Evolutionary conservation across 208 protist genomes (phyloP).

Genomic region (Wallacemonas collosoma): DNA sequence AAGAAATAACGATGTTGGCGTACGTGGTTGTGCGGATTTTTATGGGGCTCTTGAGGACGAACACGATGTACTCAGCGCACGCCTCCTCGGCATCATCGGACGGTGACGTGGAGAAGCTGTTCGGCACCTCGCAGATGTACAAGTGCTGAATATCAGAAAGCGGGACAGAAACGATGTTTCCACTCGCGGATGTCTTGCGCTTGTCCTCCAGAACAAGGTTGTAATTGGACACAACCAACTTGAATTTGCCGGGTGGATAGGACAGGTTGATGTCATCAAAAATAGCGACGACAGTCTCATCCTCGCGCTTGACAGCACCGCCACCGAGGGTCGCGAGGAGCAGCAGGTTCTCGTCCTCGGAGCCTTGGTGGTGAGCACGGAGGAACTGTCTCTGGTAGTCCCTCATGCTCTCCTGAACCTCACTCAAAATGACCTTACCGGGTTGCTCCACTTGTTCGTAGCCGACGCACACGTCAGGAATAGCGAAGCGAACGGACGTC

Average conservation of each 20-base stretch:
- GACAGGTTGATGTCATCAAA: conserved; percentile 83
- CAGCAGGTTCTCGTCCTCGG: conserved; percentile 43
- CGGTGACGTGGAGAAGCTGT: conserved; percentile 39
- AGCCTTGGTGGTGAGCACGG: conserved; percentile 35
- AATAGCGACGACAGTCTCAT: conserved; percentile 70
- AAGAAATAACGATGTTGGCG: conserved; percentile 83
- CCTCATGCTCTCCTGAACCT: conserved; percentile 59
- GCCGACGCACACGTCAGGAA: conserved; percentile 81
- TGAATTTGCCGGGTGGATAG: conserved; percentile 82
- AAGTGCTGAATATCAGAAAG: conserved; percentile 71
- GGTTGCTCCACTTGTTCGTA: conserved; percentile 87
- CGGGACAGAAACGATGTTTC: conserved; percentile 51
- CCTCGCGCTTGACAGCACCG: conserved; percentile 35
- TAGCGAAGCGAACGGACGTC: conserved; percentile 77
- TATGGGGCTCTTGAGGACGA: conserved; percentile 73
- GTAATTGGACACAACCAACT: conserved; percentile 83
- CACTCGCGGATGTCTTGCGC: conserved; percentile 41
- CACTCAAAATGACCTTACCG: conserved; percentile 63
- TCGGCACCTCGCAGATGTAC: conserved; percentile 82
- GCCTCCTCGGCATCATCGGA: conserved; percentile 25
- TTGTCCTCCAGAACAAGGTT: conserved; percentile 81
- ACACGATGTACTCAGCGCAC: conserved; percentile 77
- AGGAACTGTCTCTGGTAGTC: conserved; percentile 61
- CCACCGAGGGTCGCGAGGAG: conserved; percentile 58
- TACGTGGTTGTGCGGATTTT: conserved; percentile 79